These are phyloP conservation scores for Saccharomyces hybrid DNA, from an alignment of 1,139 yeast species.

Conservation along the genomic window DNA sequence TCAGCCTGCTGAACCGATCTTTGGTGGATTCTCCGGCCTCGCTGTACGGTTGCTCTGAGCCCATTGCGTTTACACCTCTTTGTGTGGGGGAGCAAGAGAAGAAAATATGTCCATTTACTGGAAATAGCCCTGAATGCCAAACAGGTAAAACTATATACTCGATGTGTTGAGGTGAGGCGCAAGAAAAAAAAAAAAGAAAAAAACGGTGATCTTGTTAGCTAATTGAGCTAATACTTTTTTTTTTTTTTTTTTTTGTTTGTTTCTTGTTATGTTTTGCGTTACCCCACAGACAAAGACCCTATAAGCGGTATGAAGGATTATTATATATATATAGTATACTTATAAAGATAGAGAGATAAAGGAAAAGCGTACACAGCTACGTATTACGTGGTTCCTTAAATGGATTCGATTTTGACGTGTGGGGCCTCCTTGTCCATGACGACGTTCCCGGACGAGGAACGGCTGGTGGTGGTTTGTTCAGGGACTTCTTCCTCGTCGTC, in stretches of 20 bases:
- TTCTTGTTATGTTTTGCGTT: background rate
- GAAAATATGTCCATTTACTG: background rate
- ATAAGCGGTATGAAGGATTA: background rate
- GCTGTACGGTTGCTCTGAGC: background rate
- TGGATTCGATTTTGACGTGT: background rate
- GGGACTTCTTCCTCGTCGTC: background rate
- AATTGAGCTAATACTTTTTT: background rate
- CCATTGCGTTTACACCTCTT: background rate
- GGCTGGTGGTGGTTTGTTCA: background rate
- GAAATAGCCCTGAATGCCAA: background rate
- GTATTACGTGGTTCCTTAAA: background rate
- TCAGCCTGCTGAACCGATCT: background rate
- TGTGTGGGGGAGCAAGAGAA: background rate
- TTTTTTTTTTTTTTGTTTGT: too few relatives aligned
- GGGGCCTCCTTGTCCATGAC: background rate
- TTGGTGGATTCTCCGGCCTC: background rate
- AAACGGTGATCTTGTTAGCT: background rate
- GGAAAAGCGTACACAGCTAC: background rate
- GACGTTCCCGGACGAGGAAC: background rate
- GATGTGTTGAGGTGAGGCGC: conserved; percentile 1
- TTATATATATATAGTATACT: background rate
- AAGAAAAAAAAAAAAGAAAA: background rate
- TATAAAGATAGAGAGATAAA: background rate
- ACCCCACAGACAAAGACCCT: background rate
- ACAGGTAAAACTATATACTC: background rate